phyloP scores from a whole-genome alignment of 495 filamentous ascomycete genomes.

The Tuber calosporum region DNA sequence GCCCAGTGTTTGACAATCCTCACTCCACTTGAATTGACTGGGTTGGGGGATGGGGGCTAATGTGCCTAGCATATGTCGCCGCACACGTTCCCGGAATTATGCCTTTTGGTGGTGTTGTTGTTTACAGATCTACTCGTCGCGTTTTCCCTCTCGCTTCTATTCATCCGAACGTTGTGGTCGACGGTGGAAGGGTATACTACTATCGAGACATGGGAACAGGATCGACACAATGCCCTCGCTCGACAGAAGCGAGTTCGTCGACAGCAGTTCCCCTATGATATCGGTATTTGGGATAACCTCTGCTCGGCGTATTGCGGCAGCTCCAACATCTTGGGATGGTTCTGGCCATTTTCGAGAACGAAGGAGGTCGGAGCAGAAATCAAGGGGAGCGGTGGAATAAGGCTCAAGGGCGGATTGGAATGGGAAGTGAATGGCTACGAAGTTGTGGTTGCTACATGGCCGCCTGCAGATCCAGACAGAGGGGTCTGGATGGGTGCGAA shows the following conservation, averaged over 20 bases:
- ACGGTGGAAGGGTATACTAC: constrained; percentile 62
- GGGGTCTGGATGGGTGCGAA: constrained; percentile 42
- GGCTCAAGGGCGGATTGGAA: constrained; percentile 36
- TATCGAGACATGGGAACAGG: constrained; percentile 90
- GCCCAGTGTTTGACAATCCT: constrained; percentile 7
- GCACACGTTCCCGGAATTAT: constrained; percentile 23
- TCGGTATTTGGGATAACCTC: constrained; percentile 77
- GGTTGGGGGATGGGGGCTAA: neutral
- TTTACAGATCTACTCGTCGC: constrained; percentile 16
- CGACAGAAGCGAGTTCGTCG: constrained; percentile 53
- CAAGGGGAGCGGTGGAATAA: constrained; percentile 13
- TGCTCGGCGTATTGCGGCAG: constrained; percentile 64
- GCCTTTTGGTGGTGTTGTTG: constrained; percentile 20
- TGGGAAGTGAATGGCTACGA: constrained; percentile 87
- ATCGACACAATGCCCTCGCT: constrained; percentile 71
- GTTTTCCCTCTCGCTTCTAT: constrained; percentile 26
- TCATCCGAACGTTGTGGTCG: constrained; percentile 51
- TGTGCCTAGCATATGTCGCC: constrained; percentile 19
- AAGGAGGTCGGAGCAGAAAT: constrained; percentile 19
- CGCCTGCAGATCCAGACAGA: constrained; percentile 83
- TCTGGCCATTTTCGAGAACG: constrained; percentile 57
- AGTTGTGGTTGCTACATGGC: constrained; percentile 62
- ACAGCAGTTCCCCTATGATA: constrained; percentile 86
- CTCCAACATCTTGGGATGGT: constrained; percentile 49
- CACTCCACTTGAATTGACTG: neutral